Conservation (phyloP, 2,329 filamentous ascomycete species). For the Aureobasidium melanogenum region DNA sequence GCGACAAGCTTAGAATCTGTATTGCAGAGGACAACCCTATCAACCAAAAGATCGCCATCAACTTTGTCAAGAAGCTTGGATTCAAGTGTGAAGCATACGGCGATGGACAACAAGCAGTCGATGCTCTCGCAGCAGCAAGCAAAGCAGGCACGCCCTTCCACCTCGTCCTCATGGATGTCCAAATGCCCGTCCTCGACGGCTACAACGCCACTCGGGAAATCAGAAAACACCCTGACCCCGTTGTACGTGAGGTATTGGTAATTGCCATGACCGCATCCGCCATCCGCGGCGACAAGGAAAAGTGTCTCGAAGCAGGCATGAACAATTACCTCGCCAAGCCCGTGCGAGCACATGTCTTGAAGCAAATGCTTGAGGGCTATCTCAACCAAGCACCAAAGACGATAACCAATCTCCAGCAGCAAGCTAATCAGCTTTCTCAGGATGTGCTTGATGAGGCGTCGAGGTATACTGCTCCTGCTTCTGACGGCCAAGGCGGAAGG, state of each 20-base stretch:
- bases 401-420: slow-evolving; percentile 37
- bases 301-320: slow-evolving; percentile 93
- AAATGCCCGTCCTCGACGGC: slow-evolving; percentile 89
- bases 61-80: slow-evolving; percentile 77
- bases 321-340: slow-evolving; percentile 96
- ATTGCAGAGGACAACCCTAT: slow-evolving; percentile 94
- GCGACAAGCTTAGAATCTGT: slow-evolving; percentile 74
- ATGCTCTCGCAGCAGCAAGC: slow-evolving; percentile 68
- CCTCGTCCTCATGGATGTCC: slow-evolving; percentile 88
- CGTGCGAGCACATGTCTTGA: slow-evolving; percentile 79
- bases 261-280: slow-evolving; percentile 97
- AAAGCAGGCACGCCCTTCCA: slow-evolving; percentile 71
- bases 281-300: slow-evolving; percentile 89
- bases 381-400: slow-evolving; percentile 40
- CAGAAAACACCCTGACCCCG: slow-evolving; percentile 64
- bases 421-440: slow-evolving; percentile 37
- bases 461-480: not conserved
- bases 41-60: slow-evolving; percentile 88
- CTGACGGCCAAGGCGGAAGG: not conserved
- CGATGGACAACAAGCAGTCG: slow-evolving; percentile 80
- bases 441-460: slow-evolving; percentile 18
- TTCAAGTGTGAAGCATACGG: slow-evolving; percentile 84
- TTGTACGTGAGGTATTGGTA: slow-evolving; percentile 74
- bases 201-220: slow-evolving; percentile 84
- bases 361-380: slow-evolving; percentile 68